These are phyloP conservation scores for Suhomyces guaymorum DNA, from an alignment of 1,139 yeast genomes.

Conservation along the genomic window DNA sequence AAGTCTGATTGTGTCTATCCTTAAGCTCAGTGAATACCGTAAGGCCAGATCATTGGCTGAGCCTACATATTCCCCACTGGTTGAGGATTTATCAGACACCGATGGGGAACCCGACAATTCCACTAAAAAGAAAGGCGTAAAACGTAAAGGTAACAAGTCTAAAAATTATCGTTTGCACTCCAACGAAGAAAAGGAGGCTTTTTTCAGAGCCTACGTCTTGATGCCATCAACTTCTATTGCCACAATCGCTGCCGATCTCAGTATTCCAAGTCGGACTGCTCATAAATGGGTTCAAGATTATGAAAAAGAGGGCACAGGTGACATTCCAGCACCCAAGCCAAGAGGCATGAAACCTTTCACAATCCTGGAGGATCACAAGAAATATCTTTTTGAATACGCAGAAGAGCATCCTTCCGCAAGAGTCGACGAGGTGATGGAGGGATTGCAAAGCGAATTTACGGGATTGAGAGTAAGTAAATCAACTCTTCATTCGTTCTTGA, in stretches of 20 bases:
- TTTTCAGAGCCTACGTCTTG: neutral
- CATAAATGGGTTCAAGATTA: conserved; percentile 1
- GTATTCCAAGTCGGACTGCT: neutral
- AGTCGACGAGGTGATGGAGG: conserved; percentile 3
- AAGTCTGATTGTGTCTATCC: no score
- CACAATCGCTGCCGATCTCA: neutral
- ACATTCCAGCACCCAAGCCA: conserved; percentile 1
- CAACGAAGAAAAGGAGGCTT: neutral
- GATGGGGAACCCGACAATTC: no score
- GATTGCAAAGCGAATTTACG: neutral
- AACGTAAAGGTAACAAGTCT: neutral
- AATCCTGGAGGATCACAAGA: conserved; percentile 1
- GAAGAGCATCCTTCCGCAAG: conserved; percentile 1
- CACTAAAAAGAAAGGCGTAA: no score
- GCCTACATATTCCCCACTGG: no score
- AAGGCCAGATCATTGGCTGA: no score
- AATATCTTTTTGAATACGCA: neutral
- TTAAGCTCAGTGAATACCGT: no score
- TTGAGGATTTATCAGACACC: no score
- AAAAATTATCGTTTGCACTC: conserved; percentile 1
- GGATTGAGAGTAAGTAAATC: conserved; percentile 4
- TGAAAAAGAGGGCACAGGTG: neutral
- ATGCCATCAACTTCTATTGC: conserved; percentile 1
- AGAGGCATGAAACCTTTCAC: neutral
- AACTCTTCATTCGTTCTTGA: conserved; percentile 1